Percentiles rank a stretch among this genome's conserved stretches.
Conservation (phyloP, 75 land plant species). For the Chamaecyparis obtusa region DNA sequence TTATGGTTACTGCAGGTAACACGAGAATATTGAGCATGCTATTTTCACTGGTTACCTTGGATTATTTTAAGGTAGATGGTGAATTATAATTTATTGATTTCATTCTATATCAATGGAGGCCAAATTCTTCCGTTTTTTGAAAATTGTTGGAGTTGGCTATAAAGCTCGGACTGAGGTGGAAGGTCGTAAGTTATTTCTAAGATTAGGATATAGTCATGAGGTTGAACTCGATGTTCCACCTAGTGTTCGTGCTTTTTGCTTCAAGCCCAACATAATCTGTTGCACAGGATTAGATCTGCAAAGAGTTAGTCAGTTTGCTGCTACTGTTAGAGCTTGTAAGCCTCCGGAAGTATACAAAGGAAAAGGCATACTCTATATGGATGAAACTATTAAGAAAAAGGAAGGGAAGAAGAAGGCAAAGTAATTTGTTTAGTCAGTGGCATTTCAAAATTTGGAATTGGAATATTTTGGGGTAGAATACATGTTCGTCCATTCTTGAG, state of each 20-base stretch:
- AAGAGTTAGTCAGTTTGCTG: conserved; percentile 63
- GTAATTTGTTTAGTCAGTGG: conserved; percentile 15
- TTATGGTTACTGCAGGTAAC: background rate
- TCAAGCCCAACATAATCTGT: conserved; percentile 63
- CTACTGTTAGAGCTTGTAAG: conserved; percentile 57
- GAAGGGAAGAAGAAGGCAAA: conserved; percentile 60
- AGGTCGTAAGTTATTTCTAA: conserved; percentile 58
- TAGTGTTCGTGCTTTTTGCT: conserved; percentile 65
- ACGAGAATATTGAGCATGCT: background rate
- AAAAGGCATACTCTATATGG: conserved; percentile 68
- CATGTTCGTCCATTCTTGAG: background rate
- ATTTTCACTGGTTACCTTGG: too few species aligned
- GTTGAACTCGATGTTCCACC: conserved; percentile 65
- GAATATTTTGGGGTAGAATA: background rate
- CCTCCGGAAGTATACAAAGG: conserved; percentile 83
- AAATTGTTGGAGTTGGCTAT: conserved; percentile 72
- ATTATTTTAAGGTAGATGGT: background rate
- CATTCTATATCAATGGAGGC: conserved; percentile 38
- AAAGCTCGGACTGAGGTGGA: conserved; percentile 64
- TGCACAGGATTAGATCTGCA: conserved; percentile 70
- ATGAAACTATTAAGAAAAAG: conserved; percentile 67
- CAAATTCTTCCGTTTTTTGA: conserved; percentile 60
- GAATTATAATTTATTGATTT: conserved; percentile 11
- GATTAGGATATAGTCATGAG: conserved; percentile 68
- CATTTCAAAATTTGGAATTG: background rate